Conservation (phyloP, 2,329 filamentous ascomycete species). For the Cryphonectria radicalis region DNA sequence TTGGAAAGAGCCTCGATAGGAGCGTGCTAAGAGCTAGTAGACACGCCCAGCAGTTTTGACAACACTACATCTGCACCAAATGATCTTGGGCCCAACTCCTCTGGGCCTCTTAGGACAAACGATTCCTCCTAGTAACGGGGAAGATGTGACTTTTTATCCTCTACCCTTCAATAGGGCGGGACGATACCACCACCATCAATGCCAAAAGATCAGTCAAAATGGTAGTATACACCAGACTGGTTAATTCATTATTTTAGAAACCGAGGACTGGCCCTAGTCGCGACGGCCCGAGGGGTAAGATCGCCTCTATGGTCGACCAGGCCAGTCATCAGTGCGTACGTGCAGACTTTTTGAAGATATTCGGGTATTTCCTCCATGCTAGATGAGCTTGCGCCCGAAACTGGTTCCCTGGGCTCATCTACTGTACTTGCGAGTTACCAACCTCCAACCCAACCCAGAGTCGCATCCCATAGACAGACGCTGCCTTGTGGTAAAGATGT, state of each 20-base stretch:
- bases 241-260: not conserved
- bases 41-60: not conserved
- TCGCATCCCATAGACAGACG: not conserved
- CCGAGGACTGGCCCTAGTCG: not conserved
- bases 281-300: not conserved
- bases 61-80: not conserved
- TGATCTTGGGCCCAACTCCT: not conserved
- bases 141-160: not conserved
- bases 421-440: constrained; percentile 5
- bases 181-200: not conserved
- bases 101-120: not conserved
- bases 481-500: not conserved
- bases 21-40: not conserved
- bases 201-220: not conserved
- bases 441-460: not conserved
- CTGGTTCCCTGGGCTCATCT: not conserved
- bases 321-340: not conserved
- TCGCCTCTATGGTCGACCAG: not conserved
- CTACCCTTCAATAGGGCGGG: not conserved
- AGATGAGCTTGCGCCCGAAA: not conserved
- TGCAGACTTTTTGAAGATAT: not conserved
- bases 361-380: not conserved
- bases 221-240: not conserved
- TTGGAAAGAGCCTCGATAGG: not conserved
- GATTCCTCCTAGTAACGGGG: not conserved